phyloP scores from a whole-genome alignment of 805 yeast genomes.

The Ogataea pilisensis region DNA sequence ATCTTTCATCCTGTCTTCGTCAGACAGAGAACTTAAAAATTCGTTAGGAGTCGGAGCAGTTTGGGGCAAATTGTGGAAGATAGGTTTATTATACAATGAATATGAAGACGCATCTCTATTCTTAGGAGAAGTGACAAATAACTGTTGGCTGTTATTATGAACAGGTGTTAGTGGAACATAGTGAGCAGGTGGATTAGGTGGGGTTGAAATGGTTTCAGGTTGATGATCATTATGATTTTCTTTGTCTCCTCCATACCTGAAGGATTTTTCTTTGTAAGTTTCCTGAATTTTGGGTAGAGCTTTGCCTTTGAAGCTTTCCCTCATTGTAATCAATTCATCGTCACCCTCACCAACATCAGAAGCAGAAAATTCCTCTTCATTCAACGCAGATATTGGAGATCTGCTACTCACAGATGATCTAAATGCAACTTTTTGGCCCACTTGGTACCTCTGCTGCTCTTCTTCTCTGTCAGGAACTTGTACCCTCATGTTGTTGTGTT shows the following conservation, averaged over 20 bases:
- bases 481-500: neutral
- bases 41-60: constrained; percentile 2
- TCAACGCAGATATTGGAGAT: constrained; percentile 3
- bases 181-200: constrained; percentile 29
- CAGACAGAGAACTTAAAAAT: neutral
- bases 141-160: constrained; percentile 4
- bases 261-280: neutral
- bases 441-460: constrained; percentile 11
- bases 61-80: neutral
- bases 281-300: constrained; percentile 16
- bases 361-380: constrained; percentile 4
- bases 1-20: too few species aligned
- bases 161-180: constrained; percentile 18
- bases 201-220: constrained; percentile 1
- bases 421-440: constrained; percentile 25
- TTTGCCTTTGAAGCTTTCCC: constrained; percentile 13
- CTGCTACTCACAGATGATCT: constrained; percentile 13
- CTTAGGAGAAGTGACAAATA: neutral
- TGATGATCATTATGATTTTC: constrained; percentile 1
- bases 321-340: constrained; percentile 9
- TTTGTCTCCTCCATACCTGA: neutral
- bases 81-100: neutral
- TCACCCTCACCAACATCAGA: constrained; percentile 7
- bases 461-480: neutral
- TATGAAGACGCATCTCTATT: neutral